Evolutionary conservation across 2,329 filamentous ascomycete genomes (phyloP).

Genomic region (Pseudogymnoascus sp.): DNA sequence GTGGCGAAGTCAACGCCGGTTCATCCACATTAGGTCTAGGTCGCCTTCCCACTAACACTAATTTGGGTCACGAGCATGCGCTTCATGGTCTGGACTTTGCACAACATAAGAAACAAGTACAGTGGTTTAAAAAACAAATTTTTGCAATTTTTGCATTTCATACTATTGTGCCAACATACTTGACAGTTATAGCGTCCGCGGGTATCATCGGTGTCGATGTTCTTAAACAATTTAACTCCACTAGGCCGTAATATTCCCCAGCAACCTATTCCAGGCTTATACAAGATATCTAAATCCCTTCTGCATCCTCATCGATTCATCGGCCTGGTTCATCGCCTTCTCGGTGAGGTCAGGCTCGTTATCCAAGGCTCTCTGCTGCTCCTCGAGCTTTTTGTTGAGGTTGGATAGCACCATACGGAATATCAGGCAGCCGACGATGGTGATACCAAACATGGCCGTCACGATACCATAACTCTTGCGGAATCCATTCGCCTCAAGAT

Average conservation of each 20-base stretch:
- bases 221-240: constrained; percentile 3
- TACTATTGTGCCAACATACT: neutral
- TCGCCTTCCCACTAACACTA: neutral
- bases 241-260: neutral
- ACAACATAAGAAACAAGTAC: neutral
- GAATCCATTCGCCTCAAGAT: constrained; percentile 49
- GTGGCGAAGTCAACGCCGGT: neutral
- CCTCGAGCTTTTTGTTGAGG: constrained; percentile 41
- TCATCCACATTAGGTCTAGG: neutral
- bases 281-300: constrained; percentile 42
- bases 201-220: neutral
- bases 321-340: constrained; percentile 34
- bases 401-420: constrained; percentile 39
- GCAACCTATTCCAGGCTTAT: constrained; percentile 18
- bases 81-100: neutral
- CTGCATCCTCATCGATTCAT: constrained; percentile 38
- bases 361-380: constrained; percentile 32
- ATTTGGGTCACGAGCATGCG: neutral
- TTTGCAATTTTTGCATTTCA: neutral
- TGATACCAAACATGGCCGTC: constrained; percentile 53
- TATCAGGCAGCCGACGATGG: constrained; percentile 42
- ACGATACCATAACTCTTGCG: constrained; percentile 58
- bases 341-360: constrained; percentile 31
- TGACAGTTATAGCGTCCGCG: neutral
- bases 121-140: neutral